These are phyloP conservation scores for Ustilago shanxiensis DNA, from an alignment of 1,284 basidiomycete genomes.

Conservation along the genomic window DNA sequence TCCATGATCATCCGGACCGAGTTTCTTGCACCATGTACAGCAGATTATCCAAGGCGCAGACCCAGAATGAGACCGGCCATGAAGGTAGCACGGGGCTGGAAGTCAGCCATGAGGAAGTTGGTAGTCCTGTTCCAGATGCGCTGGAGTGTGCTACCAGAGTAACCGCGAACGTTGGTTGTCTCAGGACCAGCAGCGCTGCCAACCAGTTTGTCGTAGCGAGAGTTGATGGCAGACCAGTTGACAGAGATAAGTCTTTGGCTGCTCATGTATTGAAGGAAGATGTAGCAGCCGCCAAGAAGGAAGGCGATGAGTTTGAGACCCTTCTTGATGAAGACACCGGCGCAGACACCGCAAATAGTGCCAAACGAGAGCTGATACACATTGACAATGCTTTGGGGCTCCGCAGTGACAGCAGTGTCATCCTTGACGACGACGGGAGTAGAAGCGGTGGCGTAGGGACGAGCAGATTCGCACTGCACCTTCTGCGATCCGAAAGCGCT, in stretches of 20 bases:
- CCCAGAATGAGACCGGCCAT: conserved; percentile 73
- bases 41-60: conserved; percentile 72
- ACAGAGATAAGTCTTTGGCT: conserved; percentile 76
- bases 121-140: conserved; percentile 81
- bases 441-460: conserved; percentile 32
- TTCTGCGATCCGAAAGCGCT: conserved; percentile 17
- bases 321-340: conserved; percentile 94
- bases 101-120: conserved; percentile 90
- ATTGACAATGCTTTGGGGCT: conserved; percentile 79
- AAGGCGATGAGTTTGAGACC: conserved; percentile 87
- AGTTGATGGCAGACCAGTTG: conserved; percentile 79
- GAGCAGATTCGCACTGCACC: conserved; percentile 34
- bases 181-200: conserved; percentile 75
- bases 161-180: conserved; percentile 72
- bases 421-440: conserved; percentile 14
- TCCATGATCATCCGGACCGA: background rate
- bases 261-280: conserved; percentile 66
- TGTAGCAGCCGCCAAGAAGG: conserved; percentile 76
- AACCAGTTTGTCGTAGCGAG: conserved; percentile 79
- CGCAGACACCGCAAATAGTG: conserved; percentile 83
- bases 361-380: conserved; percentile 89
- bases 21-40: background rate
- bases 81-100: conserved; percentile 79
- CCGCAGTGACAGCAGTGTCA: conserved; percentile 24
- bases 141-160: conserved; percentile 72